Base-by-base conservation (phyloP, 208 protist genomes). In the Borovskyia barvae region DNA sequence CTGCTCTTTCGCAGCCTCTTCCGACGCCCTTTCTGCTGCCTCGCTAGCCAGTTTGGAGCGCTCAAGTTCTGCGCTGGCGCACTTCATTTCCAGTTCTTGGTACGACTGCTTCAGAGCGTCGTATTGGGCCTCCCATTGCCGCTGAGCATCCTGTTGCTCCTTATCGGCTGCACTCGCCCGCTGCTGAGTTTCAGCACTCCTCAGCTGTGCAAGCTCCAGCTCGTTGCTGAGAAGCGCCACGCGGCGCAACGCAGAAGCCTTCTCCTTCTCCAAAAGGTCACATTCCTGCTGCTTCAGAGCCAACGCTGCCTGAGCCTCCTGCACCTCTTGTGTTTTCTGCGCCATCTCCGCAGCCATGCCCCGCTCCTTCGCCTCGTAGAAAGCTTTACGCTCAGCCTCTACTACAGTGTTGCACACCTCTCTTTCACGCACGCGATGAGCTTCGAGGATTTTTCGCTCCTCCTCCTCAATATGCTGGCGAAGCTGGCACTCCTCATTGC, bases 121-220 rank as follows among this genome's bases (percentile, higher is more conserved):
- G 29, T 75, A 64, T 25, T 69, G 25, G 3, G 56, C 32, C 36
- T 80, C 62, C 50, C 72, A 56, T 24, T 59, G 53, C 3, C 61
- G 66, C 29, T 80, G 49, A 14, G 46, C 29, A 3, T 60, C 67
- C 4, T 61, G 51, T 22, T 63, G 57, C 28, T 70, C 74, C 22
- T 75, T 41, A 5, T 66, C 66, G 20, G 40, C 64, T n/a, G 48
- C 19, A 49, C 72, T 58, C 12, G 61, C 22, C 20, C 35, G 39
- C 11, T 52, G 28, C 46, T 88, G 78, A 24, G 49, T 19, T 51
- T 94, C 84, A 14, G 71, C 41, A 17, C 55, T 36, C 17, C 68
- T 66, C 54, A 85, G 53, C 54, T 92, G 82, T n/a, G 74, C 71
- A 14, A 84, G 53, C 59, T 93, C 85, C 7, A 95, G 75, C 61